These are phyloP conservation scores for Stenocarpella maydis DNA, from an alignment of 2,329 filamentous ascomycete genomes.

Conservation along the genomic window DNA sequence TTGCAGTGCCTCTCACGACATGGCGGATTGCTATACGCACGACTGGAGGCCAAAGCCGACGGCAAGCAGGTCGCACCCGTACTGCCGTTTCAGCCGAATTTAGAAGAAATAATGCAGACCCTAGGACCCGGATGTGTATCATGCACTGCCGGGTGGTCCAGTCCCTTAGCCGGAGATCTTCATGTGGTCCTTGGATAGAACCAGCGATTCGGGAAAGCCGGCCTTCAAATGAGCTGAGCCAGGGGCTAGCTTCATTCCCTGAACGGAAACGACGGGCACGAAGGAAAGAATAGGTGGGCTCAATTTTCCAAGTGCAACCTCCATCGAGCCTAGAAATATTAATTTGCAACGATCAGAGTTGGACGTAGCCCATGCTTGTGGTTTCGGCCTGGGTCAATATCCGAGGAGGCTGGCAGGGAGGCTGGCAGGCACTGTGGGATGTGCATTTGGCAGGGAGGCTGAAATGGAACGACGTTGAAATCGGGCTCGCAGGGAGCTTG, in stretches of 20 bases:
- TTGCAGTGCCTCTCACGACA: conserved; percentile 2
- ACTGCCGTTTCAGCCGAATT: conserved; percentile 17
- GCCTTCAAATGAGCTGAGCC: conserved; percentile 18
- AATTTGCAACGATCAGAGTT: not conserved
- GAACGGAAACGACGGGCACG: conserved; percentile 30
- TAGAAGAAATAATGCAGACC: conserved; percentile 25
- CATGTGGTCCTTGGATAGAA: conserved; percentile 9
- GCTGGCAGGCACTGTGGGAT: not conserved
- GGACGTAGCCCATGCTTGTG: not conserved
- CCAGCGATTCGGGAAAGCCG: conserved; percentile 33
- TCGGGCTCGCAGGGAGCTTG: conserved; percentile 13
- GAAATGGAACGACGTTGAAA: conserved; percentile 30
- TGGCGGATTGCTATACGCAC: conserved; percentile 6
- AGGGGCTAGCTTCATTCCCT: conserved; percentile 21
- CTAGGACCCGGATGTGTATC: conserved; percentile 19
- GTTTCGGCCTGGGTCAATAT: conserved; percentile 4
- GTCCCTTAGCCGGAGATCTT: conserved; percentile 30
- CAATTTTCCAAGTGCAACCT: not conserved
- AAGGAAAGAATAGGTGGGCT: conserved; percentile 5
- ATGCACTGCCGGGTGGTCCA: conserved; percentile 25
- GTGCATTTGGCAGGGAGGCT: conserved; percentile 18
- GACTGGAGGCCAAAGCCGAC: conserved; percentile 12
- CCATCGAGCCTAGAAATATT: conserved; percentile 1
- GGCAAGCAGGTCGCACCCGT: not conserved
- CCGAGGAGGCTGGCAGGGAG: not conserved